Percentiles rank a stretch among this genome's conserved stretches.
Conservation (phyloP, 352 stramenopile species). For the Globisporangium polare region DNA sequence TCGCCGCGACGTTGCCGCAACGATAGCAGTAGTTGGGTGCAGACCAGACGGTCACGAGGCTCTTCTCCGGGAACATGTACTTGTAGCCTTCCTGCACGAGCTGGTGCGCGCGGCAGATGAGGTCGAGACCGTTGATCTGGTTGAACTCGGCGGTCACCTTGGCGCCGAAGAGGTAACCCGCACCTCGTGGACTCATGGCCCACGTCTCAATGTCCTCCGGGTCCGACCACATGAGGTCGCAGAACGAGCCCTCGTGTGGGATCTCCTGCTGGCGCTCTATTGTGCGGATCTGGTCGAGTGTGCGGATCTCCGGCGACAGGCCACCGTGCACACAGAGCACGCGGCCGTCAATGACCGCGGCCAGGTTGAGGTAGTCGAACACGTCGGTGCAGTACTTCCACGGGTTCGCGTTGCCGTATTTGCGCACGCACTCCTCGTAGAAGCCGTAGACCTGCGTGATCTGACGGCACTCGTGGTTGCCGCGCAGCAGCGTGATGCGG, state of each 20-base stretch:
- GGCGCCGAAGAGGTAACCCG: constrained; percentile 84
- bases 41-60: constrained; percentile 81
- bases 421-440: constrained; percentile 96
- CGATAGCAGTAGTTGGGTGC: constrained; percentile 87
- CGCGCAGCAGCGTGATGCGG: constrained; percentile 83
- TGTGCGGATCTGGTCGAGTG: constrained; percentile 93
- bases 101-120: constrained; percentile 88
- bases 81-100: constrained; percentile 90
- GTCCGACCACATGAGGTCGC: constrained; percentile 98
- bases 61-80: constrained; percentile 89
- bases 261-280: constrained; percentile 97
- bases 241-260: constrained; percentile 94
- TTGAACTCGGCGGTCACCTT: constrained; percentile 90
- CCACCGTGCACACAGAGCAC: constrained; percentile 95
- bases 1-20: constrained; percentile 80
- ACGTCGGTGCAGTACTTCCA: constrained; percentile 97
- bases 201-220: constrained; percentile 93
- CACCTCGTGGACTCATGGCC: constrained; percentile 86
- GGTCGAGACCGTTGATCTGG: constrained; percentile 87
- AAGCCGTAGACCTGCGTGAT: constrained; percentile 98
- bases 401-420: constrained; percentile 95
- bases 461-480: constrained; percentile 92
- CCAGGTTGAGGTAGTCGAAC: constrained; percentile 96
- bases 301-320: constrained; percentile 92
- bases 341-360: constrained; percentile 91